A percentile compares a stretch with the other conserved stretches of the same genome.
These are phyloP conservation scores for Silene conica DNA, from an alignment of 148 eudicot species.

Conservation along the genomic window DNA sequence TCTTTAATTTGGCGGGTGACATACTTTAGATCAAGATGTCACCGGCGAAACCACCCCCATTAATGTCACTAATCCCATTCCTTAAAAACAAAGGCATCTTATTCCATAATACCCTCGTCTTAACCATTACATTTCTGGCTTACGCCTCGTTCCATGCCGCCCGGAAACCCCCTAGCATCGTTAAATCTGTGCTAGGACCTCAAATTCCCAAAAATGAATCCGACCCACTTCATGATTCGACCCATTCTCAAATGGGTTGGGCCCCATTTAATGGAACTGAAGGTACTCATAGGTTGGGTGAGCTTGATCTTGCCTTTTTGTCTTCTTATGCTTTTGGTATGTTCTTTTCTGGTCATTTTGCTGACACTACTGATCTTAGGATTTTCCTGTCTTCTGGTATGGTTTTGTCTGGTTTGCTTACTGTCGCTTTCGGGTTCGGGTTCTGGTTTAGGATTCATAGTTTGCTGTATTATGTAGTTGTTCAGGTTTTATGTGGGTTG, in stretches of 20 bases:
- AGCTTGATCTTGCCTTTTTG: constrained; percentile 87
- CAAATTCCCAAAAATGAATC: constrained; percentile 26
- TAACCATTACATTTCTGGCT: constrained; percentile 71
- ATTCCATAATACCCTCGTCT: constrained; percentile 54
- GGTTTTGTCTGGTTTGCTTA: constrained; percentile 70
- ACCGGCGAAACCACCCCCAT: constrained; percentile 37
- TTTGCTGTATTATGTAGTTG: constrained; percentile 46
- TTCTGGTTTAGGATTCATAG: constrained; percentile 60
- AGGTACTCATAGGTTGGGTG: constrained; percentile 89
- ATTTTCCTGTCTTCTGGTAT: constrained; percentile 64
- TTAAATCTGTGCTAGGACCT: constrained; percentile 68
- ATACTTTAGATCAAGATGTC: neutral
- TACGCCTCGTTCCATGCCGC: constrained; percentile 92
- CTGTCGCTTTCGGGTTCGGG: constrained; percentile 67
- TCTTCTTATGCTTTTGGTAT: constrained; percentile 71
- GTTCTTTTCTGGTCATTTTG: constrained; percentile 85
- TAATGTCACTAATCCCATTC: constrained; percentile 34
- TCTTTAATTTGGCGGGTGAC: neutral
- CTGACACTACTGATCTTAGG: constrained; percentile 69
- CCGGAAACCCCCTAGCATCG: constrained; percentile 96
- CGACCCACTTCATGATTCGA: constrained; percentile 24
- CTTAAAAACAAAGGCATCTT: constrained; percentile 32
- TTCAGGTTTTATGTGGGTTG: constrained; percentile 71
- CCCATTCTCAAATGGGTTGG: constrained; percentile 50
- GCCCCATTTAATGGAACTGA: constrained; percentile 66